Evolutionary conservation across 225 moss, liverwort and hornwort species (phyloP).

Genomic region (Pseudisothecium myosuroides): DNA sequence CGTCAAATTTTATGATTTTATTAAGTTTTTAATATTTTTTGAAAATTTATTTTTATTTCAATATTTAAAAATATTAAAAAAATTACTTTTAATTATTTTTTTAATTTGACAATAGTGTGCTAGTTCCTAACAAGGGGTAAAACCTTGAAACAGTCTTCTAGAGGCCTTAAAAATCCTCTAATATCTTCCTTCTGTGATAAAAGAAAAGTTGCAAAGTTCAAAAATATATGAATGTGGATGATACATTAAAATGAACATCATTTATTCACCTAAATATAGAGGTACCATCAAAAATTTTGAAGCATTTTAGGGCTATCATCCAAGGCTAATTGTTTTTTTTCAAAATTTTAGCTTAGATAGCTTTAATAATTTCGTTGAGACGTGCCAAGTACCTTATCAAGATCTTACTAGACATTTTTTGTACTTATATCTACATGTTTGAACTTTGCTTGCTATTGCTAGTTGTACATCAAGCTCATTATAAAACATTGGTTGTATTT

Average conservation of each 20-base stretch:
- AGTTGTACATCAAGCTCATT: neutral
- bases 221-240: neutral
- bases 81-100: too few relatives aligned
- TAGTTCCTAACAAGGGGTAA: too few relatives aligned
- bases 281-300: neutral
- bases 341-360: neutral
- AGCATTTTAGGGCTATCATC: neutral
- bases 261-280: neutral
- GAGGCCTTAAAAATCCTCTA: too few relatives aligned
- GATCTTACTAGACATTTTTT: neutral
- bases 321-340: neutral
- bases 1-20: too few relatives aligned
- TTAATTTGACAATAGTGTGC: too few relatives aligned
- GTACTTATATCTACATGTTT: accelerated
- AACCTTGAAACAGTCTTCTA: too few relatives aligned
- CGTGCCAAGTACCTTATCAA: accelerated
- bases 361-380: neutral
- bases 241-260: neutral
- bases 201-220: neutral
- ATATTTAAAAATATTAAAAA: too few relatives aligned
- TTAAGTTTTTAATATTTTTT: too few relatives aligned
- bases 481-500: neutral
- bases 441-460: neutral
- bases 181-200: neutral
- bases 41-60: too few relatives aligned